Evolutionary conservation across 139 green algal genomes (phyloP), one percentile per base, ranked within the genome.

Genomic region (Chlorella sorokiniana): DNA sequence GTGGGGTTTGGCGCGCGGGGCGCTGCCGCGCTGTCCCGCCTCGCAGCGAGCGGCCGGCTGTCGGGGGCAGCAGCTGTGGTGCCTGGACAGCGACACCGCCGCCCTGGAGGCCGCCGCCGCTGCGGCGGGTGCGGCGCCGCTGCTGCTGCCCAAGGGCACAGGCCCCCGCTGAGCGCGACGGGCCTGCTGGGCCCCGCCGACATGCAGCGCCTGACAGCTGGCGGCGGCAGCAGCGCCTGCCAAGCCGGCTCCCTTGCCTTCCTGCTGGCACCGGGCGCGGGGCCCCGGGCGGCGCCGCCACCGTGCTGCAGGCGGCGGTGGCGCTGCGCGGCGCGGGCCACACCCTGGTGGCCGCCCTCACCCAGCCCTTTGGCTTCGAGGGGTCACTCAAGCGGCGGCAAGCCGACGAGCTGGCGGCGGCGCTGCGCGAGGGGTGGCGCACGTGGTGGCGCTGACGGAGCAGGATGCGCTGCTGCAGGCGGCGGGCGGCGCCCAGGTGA

Each of bases 331-430:
- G 14, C 14, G 48, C 48, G 11, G 48, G 48, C 14, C 48, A 59
- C 48, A 25, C 16, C 16, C 14, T 59, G 48, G 90, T 87, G 0
- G 91, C 86, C 3, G 92, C 89, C 0, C 76, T 97, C n/a, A 93
- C 92, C 6, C 69, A 76, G 54, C 93, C 93, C 1, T 97, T 96
- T 87, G 85, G 65, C 14, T 97, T 96, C 83, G 92, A 95, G 78
- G 92, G 93, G 2, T 35, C 48, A 0, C 82, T 86, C 40, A 91
- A 91, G 85, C 69, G 89, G 69, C 88, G 95, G 75, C 79, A 59
- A 16, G 90, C 90, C 8, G 85, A 90, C 14, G 82, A 75, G 25
- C 86, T 95, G 25, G 86, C 94, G 27, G 84, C 85, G n/a, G 83
- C 83, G 1, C 63, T 95, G 81, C 69, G 89, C 64, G 83, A 91